Evolutionary conservation across 2,329 filamentous ascomycete species (phyloP).

Genomic region (Sclerotinia trifoliorum): DNA sequence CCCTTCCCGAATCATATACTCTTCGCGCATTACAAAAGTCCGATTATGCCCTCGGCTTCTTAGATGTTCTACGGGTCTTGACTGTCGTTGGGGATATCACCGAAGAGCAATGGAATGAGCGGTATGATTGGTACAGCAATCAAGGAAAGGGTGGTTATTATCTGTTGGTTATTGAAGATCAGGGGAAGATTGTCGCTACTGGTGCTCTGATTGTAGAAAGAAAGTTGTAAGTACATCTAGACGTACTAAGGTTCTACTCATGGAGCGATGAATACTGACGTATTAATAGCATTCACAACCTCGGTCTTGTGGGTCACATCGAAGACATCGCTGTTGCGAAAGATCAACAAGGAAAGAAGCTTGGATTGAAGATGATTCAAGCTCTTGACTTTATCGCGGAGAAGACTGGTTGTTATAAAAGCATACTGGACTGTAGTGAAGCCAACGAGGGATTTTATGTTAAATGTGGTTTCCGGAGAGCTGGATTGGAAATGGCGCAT

Average conservation of each 20-base stretch:
- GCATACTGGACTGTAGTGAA: constrained; percentile 93
- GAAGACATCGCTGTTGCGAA: constrained; percentile 96
- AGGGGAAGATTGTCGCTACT: constrained; percentile 74
- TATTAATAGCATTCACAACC: constrained; percentile 66
- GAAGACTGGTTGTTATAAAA: constrained; percentile 93
- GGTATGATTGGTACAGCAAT: constrained; percentile 77
- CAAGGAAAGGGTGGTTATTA: constrained; percentile 72
- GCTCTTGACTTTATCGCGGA: constrained; percentile 86
- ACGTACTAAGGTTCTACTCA: background rate
- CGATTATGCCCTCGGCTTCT: constrained; percentile 80
- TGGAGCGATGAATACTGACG: constrained; percentile 25
- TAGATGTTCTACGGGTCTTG: constrained; percentile 86
- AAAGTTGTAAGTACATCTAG: constrained; percentile 70
- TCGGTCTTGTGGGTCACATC: constrained; percentile 88
- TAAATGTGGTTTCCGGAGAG: constrained; percentile 93
- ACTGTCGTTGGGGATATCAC: constrained; percentile 89
- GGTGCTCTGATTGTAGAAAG: constrained; percentile 88
- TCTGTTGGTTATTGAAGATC: constrained; percentile 76
- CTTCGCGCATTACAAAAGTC: constrained; percentile 75
- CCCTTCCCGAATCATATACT: constrained; percentile 76
- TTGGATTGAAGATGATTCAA: constrained; percentile 89
- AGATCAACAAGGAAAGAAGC: constrained; percentile 96
- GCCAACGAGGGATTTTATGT: constrained; percentile 96
- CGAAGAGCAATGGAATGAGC: constrained; percentile 70
- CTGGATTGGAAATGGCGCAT: constrained; percentile 94